Conservation (phyloP, 2,329 filamentous ascomycete species). For the Chrysosporium keratinophilum region DNA sequence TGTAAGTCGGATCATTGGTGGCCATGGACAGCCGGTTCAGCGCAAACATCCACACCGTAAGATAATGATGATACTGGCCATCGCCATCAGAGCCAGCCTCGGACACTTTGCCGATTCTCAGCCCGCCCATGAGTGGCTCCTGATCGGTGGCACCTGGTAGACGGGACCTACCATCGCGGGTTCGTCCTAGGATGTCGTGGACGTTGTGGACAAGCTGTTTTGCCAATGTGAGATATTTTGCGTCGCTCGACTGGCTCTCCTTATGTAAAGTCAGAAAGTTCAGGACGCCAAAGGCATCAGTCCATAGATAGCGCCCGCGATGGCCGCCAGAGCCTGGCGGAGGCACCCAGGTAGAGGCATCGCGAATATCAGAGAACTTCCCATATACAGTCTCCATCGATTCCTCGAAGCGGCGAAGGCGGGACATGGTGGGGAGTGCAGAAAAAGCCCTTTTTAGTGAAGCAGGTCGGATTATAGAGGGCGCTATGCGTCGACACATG, state of each 20-base stretch:
- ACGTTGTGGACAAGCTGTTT: slow-evolving; percentile 41
- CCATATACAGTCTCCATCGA: slow-evolving; percentile 35
- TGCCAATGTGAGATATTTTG: slow-evolving; percentile 42
- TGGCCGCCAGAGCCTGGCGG: slow-evolving; percentile 45
- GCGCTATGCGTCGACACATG: not conserved
- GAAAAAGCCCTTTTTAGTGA: not conserved
- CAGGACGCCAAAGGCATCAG: slow-evolving; percentile 50
- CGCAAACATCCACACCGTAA: slow-evolving; percentile 55
- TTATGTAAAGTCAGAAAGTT: slow-evolving; percentile 48
- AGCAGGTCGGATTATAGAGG: not conserved
- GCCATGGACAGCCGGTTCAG: slow-evolving; percentile 46
- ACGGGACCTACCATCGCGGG: slow-evolving; percentile 39
- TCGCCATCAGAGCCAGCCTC: slow-evolving; percentile 44
- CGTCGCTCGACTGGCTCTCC: slow-evolving; percentile 24
- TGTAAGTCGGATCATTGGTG: slow-evolving; percentile 39
- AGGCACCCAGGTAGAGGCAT: slow-evolving; percentile 36
- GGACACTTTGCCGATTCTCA: slow-evolving; percentile 48
- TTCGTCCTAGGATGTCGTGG: slow-evolving; percentile 45
- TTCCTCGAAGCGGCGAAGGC: slow-evolving; percentile 11
- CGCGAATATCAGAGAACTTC: slow-evolving; percentile 24
- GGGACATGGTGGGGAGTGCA: slow-evolving; percentile 6
- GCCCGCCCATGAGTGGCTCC: slow-evolving; percentile 44
- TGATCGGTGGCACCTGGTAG: slow-evolving; percentile 44
- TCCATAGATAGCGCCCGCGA: slow-evolving; percentile 51
- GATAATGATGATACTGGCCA: slow-evolving; percentile 53